These are phyloP conservation scores for Talaromyces liani DNA, from an alignment of 495 filamentous ascomycete species.

Conservation along the genomic window DNA sequence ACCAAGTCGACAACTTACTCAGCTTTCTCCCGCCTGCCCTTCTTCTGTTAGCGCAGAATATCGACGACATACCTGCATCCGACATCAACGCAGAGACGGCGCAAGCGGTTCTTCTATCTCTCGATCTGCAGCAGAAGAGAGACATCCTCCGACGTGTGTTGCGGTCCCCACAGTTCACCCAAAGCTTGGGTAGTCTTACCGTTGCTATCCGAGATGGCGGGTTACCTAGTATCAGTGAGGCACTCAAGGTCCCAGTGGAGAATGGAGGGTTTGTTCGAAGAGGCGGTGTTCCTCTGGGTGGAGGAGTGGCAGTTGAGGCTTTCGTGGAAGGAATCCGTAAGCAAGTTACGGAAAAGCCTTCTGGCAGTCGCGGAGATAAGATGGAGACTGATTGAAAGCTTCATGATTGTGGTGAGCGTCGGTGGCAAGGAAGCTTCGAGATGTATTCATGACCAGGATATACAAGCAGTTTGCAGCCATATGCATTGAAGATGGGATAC, in stretches of 20 bases:
- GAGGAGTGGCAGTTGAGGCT: constrained; percentile 79
- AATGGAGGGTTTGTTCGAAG: constrained; percentile 71
- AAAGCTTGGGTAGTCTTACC: constrained; percentile 77
- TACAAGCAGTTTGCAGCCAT: neutral
- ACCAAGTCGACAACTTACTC: constrained; percentile 66
- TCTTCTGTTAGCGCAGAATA: constrained; percentile 65
- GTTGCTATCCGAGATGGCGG: constrained; percentile 89
- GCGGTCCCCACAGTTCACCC: constrained; percentile 84
- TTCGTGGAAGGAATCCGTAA: constrained; percentile 84
- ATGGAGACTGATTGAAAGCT: constrained; percentile 43
- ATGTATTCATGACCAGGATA: neutral
- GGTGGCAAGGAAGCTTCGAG: neutral
- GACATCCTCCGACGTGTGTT: constrained; percentile 73
- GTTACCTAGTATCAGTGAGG: constrained; percentile 80
- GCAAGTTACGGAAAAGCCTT: constrained; percentile 47
- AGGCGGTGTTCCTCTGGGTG: constrained; percentile 75
- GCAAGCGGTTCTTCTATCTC: constrained; percentile 63
- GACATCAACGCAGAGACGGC: constrained; percentile 60
- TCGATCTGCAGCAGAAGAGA: constrained; percentile 72
- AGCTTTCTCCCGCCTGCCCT: constrained; percentile 67
- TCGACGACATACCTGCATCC: constrained; percentile 44
- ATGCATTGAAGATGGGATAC: neutral
- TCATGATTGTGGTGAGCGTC: neutral
- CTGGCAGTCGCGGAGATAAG: constrained; percentile 20
- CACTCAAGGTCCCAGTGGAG: constrained; percentile 66